A percentile compares a stretch with the other conserved stretches of the same genome.
Evolutionary conservation across 768 basidiomycete genomes (phyloP).

Genomic region (Lentinula detonsa): DNA sequence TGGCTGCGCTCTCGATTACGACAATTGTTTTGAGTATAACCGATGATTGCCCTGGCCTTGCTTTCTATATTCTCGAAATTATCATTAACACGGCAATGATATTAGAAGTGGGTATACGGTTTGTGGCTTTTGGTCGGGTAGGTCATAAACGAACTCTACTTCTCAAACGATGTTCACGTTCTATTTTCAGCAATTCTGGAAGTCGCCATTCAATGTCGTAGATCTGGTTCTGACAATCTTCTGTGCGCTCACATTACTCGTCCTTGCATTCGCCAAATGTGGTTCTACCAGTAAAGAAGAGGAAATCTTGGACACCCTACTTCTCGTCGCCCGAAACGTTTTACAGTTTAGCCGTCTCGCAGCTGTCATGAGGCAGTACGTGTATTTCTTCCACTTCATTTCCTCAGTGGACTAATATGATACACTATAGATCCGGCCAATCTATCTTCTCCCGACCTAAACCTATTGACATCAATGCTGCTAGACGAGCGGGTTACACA

Average conservation of each 20-base stretch:
- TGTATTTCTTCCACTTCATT: slow-evolving; percentile 10
- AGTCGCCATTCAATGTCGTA: slow-evolving; percentile 85
- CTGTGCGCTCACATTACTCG: slow-evolving; percentile 83
- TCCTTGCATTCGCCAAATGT: slow-evolving; percentile 86
- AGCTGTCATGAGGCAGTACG: slow-evolving; percentile 90
- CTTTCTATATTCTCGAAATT: slow-evolving; percentile 87
- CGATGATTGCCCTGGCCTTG: slow-evolving; percentile 79
- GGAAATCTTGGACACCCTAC: slow-evolving; percentile 87
- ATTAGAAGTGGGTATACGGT: slow-evolving; percentile 83
- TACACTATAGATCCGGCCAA: slow-evolving; percentile 63
- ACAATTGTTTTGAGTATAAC: slow-evolving; percentile 80
- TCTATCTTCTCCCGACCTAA: slow-evolving; percentile 85
- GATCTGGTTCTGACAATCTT: slow-evolving; percentile 86
- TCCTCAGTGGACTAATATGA: slow-evolving; percentile 9
- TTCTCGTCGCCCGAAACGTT: slow-evolving; percentile 88
- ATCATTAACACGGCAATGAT: slow-evolving; percentile 93
- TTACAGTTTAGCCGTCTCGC: slow-evolving; percentile 91
- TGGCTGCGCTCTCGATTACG: slow-evolving; percentile 83
- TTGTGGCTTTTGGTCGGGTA: slow-evolving; percentile 91
- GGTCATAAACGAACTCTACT: slow-evolving; percentile 20
- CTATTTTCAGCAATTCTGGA: slow-evolving; percentile 83
- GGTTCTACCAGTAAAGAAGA: slow-evolving; percentile 83
- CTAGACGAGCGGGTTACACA: slow-evolving; percentile 57
- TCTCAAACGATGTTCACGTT: neutral
- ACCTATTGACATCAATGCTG: slow-evolving; percentile 75